These are phyloP conservation scores for Cladosporium velox DNA, from an alignment of 2,329 filamentous ascomycete genomes.

Conservation along the genomic window DNA sequence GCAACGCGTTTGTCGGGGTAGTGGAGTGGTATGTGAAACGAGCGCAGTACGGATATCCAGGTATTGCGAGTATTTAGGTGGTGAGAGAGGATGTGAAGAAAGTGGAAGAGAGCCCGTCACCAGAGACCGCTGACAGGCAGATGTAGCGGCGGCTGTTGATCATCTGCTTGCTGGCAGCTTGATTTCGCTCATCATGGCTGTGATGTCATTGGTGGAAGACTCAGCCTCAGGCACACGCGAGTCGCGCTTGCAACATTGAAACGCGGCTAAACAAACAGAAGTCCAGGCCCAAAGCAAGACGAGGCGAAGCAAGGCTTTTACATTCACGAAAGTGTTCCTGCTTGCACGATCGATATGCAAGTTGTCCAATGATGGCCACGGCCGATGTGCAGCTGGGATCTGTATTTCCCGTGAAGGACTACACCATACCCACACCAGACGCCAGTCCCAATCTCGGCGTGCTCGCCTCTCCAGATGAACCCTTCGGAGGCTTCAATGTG, in stretches of 20 bases:
- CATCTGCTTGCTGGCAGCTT: conserved; percentile 14
- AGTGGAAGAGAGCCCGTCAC: conserved; percentile 2
- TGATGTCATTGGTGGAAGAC: background rate
- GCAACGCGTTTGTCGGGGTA: background rate
- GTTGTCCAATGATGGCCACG: background rate
- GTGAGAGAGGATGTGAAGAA: background rate
- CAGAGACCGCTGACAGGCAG: conserved; percentile 5
- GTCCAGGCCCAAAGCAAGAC: background rate
- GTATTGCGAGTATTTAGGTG: background rate
- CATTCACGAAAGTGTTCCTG: background rate
- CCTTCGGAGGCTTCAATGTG: conserved; percentile 44
- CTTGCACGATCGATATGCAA: background rate
- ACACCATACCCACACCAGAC: conserved; percentile 47
- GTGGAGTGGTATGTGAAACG: conserved; percentile 1
- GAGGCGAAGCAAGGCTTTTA: background rate
- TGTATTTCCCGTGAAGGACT: conserved; percentile 47
- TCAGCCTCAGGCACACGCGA: background rate
- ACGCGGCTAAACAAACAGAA: background rate
- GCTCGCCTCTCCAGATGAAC: conserved; percentile 40
- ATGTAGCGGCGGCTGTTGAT: conserved; percentile 10
- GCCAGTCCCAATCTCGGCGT: conserved; percentile 46
- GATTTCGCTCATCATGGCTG: background rate
- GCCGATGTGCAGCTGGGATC: conserved; percentile 29
- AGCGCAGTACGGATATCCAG: background rate
- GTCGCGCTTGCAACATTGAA: background rate